Evolutionary conservation across 495 filamentous ascomycete genomes (phyloP), one percentile per base, ranked within the genome.

Genomic region (Hypomontagnella monticulosa): DNA sequence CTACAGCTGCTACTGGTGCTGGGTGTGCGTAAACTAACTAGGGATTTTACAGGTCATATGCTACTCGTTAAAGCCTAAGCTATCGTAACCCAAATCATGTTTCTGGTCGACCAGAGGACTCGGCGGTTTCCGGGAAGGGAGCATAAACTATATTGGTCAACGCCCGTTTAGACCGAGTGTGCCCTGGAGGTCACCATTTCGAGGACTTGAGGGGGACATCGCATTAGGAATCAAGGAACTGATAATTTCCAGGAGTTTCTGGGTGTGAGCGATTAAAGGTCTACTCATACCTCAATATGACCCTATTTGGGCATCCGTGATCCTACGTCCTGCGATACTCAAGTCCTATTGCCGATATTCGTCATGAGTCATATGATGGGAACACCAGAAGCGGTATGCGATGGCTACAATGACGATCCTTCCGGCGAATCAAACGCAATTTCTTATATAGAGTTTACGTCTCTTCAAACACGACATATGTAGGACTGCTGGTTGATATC

Each of bases 181-280:
- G 60, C 61, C 57, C 19, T 40, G 38, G 44, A 52, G 38, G 36
- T 44, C 37, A 34, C 15, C 12, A 50, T 16, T 19, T 38, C 40
- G 53, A 19, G 15, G 43, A 38, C 32, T 30, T 44, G 9, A 55
- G 18, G 48, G 44, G 34, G 47, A n/a, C 19, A 56, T 41, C 40
- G 33, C 4, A 23, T 62, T 23, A 57, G 65, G 58, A 55, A 48
- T 12, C 40, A 58, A 63, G 44, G 46, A 15, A 20, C 15, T 32
- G 14, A 49, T 20, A 43, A 4, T 1, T 10, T 30, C 36, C 23
- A 6, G 23, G 23, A 5, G 32, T 34, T 12, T 16, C 42, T 41
- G n/a, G 27, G 16, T 20, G 46, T 67, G 40, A 27, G n/a, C 52
- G 16, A 43, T 68, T 47, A 42, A 59, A 59, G 59, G 63, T 51